These are phyloP conservation scores for Phylloporus rhodoxanthus DNA, from an alignment of 768 basidiomycete genomes.

Conservation along the genomic window DNA sequence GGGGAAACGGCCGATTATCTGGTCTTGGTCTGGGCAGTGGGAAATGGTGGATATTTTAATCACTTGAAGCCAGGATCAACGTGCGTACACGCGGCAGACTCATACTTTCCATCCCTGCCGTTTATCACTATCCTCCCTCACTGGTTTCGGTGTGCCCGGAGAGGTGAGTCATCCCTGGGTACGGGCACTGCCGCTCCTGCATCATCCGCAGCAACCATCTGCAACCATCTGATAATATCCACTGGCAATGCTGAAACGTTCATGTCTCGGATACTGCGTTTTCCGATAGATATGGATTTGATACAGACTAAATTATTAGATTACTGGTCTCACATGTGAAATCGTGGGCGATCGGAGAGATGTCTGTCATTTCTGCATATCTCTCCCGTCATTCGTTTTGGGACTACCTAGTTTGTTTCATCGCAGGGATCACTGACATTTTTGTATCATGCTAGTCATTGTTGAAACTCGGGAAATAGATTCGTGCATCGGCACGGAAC, in stretches of 20 bases:
- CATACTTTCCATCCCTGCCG: conserved; percentile 1
- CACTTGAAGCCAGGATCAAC: background rate
- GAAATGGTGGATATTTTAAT: conserved; percentile 31
- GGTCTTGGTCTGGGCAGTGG: conserved; percentile 27
- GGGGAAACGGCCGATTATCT: conserved; percentile 16
- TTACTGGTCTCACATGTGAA: conserved; percentile 4
- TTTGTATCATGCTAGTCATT: conserved; percentile 14
- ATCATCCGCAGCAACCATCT: conserved; percentile 3
- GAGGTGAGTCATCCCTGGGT: conserved; percentile 22
- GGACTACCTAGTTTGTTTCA: conserved; percentile 6
- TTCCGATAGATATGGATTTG: conserved; percentile 21
- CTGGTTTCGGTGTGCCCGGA: conserved; percentile 5
- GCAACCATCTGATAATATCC: conserved; percentile 4
- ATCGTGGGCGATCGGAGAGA: conserved; percentile 4
- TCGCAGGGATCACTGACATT: background rate
- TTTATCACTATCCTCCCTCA: conserved; percentile 3
- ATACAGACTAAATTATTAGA: conserved; percentile 17
- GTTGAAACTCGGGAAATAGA: background rate
- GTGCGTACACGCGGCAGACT: background rate
- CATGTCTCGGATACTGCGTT: conserved; percentile 9
- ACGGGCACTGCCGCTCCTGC: conserved; percentile 1
- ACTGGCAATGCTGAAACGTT: conserved; percentile 7
- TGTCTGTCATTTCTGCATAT: conserved; percentile 9
- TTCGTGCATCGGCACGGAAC: conserved; percentile 1
- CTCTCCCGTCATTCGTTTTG: conserved; percentile 10